Conservation (phyloP, 1,139 yeast genomes). For the Suhomyces maxii region DNA sequence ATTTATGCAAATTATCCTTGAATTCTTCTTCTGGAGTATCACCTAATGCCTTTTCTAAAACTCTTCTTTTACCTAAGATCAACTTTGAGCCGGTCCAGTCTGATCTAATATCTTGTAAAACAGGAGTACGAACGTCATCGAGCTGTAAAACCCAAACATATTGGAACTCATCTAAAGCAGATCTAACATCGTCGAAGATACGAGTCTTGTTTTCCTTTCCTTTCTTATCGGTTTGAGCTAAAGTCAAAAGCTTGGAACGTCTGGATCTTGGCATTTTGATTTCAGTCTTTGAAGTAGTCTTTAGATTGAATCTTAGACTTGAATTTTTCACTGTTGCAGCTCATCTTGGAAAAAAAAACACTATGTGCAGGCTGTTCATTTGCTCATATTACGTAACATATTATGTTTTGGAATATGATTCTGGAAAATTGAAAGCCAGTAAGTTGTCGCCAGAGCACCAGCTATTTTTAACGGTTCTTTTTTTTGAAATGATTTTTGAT, state of each 20-base stretch:
- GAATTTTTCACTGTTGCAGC: conserved; percentile 8
- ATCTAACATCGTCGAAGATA: conserved; percentile 86
- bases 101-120: conserved; percentile 84
- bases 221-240: conserved; percentile 94
- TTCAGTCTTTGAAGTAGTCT: not conserved
- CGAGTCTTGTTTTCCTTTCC: conserved; percentile 91
- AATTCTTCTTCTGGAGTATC: conserved; percentile 86
- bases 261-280: conserved; percentile 85
- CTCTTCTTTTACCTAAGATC: conserved; percentile 88
- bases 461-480: too few species aligned
- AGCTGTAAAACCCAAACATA: conserved; percentile 84
- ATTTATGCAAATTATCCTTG: conserved; percentile 73
- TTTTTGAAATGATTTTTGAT: too few species aligned
- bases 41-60: conserved; percentile 89
- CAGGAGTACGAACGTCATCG: conserved; percentile 95
- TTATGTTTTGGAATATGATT: too few species aligned
- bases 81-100: conserved; percentile 92
- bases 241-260: conserved; percentile 91
- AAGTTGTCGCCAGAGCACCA: too few species aligned
- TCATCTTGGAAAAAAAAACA: conserved; percentile 12
- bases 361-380: conserved; percentile 1
- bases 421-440: too few species aligned
- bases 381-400: not conserved
- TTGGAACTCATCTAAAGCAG: conserved; percentile 71
- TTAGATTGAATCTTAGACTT: not conserved